A percentile compares a stretch with the other conserved stretches of the same genome.
Evolutionary conservation across 2,329 filamentous ascomycete genomes (phyloP).

Genomic region (Aspergillus fumigatiaffinis): DNA sequence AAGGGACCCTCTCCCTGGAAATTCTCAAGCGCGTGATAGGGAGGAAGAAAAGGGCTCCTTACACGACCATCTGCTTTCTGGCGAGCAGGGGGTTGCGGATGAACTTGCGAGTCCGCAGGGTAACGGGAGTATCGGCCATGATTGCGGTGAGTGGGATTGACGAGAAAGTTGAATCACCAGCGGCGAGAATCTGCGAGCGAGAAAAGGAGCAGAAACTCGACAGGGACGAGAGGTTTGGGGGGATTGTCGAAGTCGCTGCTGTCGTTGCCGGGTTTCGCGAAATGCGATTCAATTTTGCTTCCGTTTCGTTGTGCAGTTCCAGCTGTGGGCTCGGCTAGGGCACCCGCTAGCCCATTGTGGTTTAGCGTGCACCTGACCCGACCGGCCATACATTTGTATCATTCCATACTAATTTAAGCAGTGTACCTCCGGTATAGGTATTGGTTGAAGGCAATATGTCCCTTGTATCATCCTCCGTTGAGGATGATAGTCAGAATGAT

Average conservation of each 20-base stretch:
- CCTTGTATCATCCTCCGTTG: not conserved
- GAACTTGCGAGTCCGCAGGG: slow-evolving; percentile 98
- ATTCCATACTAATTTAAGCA: not conserved
- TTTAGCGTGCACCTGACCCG: slow-evolving; percentile 9
- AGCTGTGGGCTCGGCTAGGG: slow-evolving; percentile 43
- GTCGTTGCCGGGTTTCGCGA: slow-evolving; percentile 26
- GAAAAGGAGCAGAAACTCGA: slow-evolving; percentile 11
- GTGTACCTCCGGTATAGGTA: too few relatives aligned
- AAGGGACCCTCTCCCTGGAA: not conserved
- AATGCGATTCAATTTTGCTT: slow-evolving; percentile 37
- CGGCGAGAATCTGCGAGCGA: slow-evolving; percentile 23
- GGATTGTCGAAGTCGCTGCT: slow-evolving; percentile 27
- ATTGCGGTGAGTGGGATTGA: slow-evolving; percentile 52
- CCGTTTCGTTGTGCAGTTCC: slow-evolving; percentile 20
- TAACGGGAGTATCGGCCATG: slow-evolving; percentile 81
- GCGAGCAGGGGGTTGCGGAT: slow-evolving; percentile 98
- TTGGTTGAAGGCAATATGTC: not conserved
- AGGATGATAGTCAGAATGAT: not conserved
- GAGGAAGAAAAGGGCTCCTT: slow-evolving; percentile 49
- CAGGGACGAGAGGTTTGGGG: slow-evolving; percentile 23
- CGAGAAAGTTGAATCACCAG: slow-evolving; percentile 22
- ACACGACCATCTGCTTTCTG: slow-evolving; percentile 99
- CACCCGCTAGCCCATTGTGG: slow-evolving; percentile 27
- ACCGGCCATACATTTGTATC: not conserved
- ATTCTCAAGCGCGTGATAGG: not conserved